These are phyloP conservation scores for Pisolithus orientalis DNA, from an alignment of 768 basidiomycete genomes.

Conservation along the genomic window DNA sequence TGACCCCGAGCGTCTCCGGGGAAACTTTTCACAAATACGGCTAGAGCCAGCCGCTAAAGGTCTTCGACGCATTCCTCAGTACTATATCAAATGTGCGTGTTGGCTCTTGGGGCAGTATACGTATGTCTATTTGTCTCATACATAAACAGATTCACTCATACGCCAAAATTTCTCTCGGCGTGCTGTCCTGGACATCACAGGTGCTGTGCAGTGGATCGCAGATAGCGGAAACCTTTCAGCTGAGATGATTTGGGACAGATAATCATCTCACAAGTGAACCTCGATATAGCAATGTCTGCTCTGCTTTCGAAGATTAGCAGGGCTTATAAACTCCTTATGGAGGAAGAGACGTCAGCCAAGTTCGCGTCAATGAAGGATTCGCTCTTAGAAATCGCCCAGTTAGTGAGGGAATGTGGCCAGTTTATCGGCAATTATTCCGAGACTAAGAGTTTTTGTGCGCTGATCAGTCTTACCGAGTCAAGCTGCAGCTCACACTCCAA, in stretches of 20 bases:
- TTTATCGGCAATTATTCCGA: constrained; percentile 23
- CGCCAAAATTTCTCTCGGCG: not conserved
- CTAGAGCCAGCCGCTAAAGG: too few species aligned
- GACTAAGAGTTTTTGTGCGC: constrained; percentile 17
- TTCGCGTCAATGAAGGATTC: not conserved
- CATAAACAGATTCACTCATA: not conserved
- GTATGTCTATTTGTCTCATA: not conserved
- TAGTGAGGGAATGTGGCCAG: constrained; percentile 21
- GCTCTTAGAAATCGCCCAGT: constrained; percentile 1
- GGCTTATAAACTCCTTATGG: not conserved
- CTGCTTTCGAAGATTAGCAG: not conserved
- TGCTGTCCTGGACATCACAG: not conserved
- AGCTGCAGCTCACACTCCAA: not conserved
- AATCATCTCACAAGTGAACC: not conserved
- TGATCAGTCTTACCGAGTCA: not conserved
- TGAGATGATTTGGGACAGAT: not conserved
- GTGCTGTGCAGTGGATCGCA: not conserved
- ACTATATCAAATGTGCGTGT: too few species aligned
- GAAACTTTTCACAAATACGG: too few species aligned
- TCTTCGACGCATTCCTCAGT: too few species aligned
- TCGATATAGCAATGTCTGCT: not conserved
- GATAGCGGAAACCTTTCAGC: too few species aligned
- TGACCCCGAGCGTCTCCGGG: too few species aligned
- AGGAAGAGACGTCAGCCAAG: not conserved
- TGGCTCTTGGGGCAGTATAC: too few species aligned